phyloP scores from a whole-genome alignment of 2,329 filamentous ascomycete genomes.

The Zelopaecilomyces penicillatus region DNA sequence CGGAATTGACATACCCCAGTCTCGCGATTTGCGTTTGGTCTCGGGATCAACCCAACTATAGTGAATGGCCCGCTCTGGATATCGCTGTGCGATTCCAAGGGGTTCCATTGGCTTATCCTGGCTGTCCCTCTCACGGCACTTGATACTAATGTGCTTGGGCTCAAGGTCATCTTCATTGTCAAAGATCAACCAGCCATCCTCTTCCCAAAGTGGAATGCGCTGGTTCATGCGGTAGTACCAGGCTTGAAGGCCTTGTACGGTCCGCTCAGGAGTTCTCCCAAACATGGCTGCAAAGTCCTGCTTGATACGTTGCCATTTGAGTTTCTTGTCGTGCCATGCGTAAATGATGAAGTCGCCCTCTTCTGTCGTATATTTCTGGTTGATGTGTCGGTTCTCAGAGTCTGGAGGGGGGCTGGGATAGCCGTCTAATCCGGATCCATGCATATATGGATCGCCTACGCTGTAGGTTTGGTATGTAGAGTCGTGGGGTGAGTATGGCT shows the following conservation, averaged over 20 bases:
- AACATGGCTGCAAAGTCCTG: slow-evolving; percentile 31
- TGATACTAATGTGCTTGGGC: slow-evolving; percentile 29
- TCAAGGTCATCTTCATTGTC: slow-evolving; percentile 31
- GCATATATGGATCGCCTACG: slow-evolving; percentile 16
- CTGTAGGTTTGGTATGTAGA: slow-evolving; percentile 14
- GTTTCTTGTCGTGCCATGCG: slow-evolving; percentile 34
- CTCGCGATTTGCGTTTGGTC: slow-evolving; percentile 27
- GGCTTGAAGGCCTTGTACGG: slow-evolving; percentile 32
- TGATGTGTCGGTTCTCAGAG: slow-evolving; percentile 30
- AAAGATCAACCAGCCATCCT: slow-evolving; percentile 32
- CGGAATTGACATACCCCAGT: slow-evolving; percentile 30
- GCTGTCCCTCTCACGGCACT: slow-evolving; percentile 30
- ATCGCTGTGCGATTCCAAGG: slow-evolving; percentile 33
- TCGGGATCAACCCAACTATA: slow-evolving; percentile 37
- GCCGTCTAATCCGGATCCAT: slow-evolving; percentile 16
- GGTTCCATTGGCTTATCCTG: slow-evolving; percentile 29
- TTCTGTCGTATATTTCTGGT: slow-evolving; percentile 36
- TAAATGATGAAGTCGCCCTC: slow-evolving; percentile 37
- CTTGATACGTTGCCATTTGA: slow-evolving; percentile 34
- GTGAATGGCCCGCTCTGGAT: slow-evolving; percentile 37
- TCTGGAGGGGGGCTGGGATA: slow-evolving; percentile 29
- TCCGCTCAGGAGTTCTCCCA: slow-evolving; percentile 28
- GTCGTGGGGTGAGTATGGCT: slow-evolving; percentile 12
- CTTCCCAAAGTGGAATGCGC: slow-evolving; percentile 31
- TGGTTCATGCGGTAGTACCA: slow-evolving; percentile 38